Conservation (phyloP, 495 filamentous ascomycete species). For the Aspergillus wentii region DNA sequence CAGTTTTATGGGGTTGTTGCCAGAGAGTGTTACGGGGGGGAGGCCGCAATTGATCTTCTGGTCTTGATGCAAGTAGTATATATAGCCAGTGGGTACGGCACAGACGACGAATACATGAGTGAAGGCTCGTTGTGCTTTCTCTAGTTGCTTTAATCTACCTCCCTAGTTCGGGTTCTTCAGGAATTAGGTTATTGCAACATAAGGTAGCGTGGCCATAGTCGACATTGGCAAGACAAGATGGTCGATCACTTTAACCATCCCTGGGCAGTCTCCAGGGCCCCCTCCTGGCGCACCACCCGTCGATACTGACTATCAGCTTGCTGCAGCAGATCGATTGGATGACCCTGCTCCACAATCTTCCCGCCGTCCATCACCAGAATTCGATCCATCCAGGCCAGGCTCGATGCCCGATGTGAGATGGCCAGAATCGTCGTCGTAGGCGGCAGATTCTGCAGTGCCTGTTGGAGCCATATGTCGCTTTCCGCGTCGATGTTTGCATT, state of each 20-base stretch:
- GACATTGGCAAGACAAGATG: no score
- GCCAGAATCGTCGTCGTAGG: not conserved
- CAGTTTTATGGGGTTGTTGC: constrained; percentile 4
- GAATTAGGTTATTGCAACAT: no score
- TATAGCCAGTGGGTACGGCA: no score
- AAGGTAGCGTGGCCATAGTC: no score
- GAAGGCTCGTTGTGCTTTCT: no score
- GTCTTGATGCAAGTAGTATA: no score
- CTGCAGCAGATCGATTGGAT: not conserved
- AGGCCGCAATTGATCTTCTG: constrained; percentile 3
- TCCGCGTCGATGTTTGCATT: not conserved
- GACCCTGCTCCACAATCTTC: not conserved
- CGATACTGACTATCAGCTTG: not conserved
- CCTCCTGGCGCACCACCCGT: not conserved
- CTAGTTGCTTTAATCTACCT: no score
- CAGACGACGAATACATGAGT: no score
- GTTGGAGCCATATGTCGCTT: not conserved
- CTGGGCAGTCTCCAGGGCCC: not conserved
- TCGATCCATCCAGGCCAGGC: not conserved
- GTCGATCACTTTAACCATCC: not conserved
- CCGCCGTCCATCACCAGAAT: not conserved
- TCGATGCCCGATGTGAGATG: not conserved
- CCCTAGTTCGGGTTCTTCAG: no score
- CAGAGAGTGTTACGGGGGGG: not conserved
- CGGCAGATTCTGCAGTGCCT: not conserved